Evolutionary conservation across 768 basidiomycete genomes (phyloP), one percentile per base, ranked within the genome.

Genomic region (Ephemerocybe angulata): DNA sequence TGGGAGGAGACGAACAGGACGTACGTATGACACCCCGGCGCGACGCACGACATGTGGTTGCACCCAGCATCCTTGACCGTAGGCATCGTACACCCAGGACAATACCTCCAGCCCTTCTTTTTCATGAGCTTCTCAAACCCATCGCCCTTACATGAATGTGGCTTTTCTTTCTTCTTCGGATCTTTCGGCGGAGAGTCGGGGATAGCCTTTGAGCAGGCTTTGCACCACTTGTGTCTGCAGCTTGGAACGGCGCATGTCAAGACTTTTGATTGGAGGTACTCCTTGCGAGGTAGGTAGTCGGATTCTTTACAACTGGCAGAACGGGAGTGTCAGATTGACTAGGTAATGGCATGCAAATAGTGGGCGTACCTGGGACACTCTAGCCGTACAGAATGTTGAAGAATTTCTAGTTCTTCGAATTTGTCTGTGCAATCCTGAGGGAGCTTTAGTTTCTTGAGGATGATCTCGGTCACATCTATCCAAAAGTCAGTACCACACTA

Each of bases 61-160:
- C 55, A 56, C 31, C 55, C 55, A 17, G 25, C 31, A 17, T 56
- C 55, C 42, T 56, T 56, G 5, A 51, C n/a, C 13, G 51, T 50
- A 19, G 55, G 55, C 50, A 56, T 56, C 29, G 55, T 51, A 24
- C 55, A 56, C 29, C 55, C 55, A 27, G 55, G 55, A 21, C 55
- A 56, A 38, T 56, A 37, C 42, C 50, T 50, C 55, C 55, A 56
- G 4, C 55, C 55, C 30, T 56, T 56, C 50, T 51, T 56, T 50
- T 56, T 56, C 55, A 56, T 56, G 15, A 56, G 29, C 27, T 51
- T 56, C 21, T 56, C 55, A 25, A 56, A 56, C 22, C 49, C 49
- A 30, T 56, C 55, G 3, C 55, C 55, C 24, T 56, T 56, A 25
- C 55, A 56, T 8, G 55, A 50, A 43, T 56, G 55, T 28, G 50